Evolutionary conservation across 495 filamentous ascomycete species (phyloP), one percentile per base, ranked within the genome.

Genomic region (Penicillium mononematosum): DNA sequence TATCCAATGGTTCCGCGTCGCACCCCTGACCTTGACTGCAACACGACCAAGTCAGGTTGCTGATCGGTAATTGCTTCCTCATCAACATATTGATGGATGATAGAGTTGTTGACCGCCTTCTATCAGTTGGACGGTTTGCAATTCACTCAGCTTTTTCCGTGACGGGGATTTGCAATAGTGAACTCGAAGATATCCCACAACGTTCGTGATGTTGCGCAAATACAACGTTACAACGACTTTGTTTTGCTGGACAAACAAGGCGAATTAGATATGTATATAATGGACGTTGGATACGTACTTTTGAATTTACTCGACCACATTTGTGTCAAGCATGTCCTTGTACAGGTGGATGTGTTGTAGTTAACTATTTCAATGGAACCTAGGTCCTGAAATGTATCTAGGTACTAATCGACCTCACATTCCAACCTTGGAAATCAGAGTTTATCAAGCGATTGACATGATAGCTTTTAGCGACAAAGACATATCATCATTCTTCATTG

Each of bases 1-100:
- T 59, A 56, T 56, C 58, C 49, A 58, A 56, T 58, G 49, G 44
- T 50, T 27, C 42, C 24, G 47, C 51, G 32, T 42, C 44, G 49
- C 24, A 36, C 54, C 39, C 45, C 17, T 58, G 50, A 50, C 56
- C 22, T 39, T 25, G 20, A 53, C 42, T 32, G 16, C 16, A 29
- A 55, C 45, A 38, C 27, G 48, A 20, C 5, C 29, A 47, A 45
- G 22, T 27, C 38, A 20, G 43, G 20, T 17, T 19, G 44, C 14
- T 38, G 53, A 59, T 56, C 47, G 48, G 45, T 42, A 57, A 38
- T 24, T 20, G 42, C 54, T 22, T 27, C 32, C 19, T 39, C 29
- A 9, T 59, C 44, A 55, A 48, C 53, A 52, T 25, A 31, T 58
- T 50, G 36, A 53, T 55, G n/a, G 38, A 16, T 27, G 44, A 50